phyloP scores from a whole-genome alignment of 2,329 filamentous ascomycete species.

The Ascochyta rabiei region DNA sequence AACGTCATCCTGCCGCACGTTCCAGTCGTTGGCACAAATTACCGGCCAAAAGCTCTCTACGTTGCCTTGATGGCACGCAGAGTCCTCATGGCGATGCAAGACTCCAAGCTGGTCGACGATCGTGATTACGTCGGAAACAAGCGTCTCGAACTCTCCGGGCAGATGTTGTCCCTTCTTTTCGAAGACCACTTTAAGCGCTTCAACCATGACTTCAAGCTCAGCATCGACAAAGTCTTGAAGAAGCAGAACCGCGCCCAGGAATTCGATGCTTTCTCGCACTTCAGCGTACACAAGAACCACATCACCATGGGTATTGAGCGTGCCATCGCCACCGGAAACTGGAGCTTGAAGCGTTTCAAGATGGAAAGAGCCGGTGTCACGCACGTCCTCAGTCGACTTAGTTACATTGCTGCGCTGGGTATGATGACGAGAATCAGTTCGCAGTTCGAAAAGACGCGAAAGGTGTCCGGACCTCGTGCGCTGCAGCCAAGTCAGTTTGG shows the following conservation, averaged over 20 bases:
- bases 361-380: conserved; percentile 98
- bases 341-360: conserved; percentile 96
- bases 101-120: conserved; percentile 89
- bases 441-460: conserved; percentile 98
- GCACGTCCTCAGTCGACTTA: conserved; percentile 91
- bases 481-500: conserved; percentile 97
- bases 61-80: conserved; percentile 97
- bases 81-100: conserved; percentile 90
- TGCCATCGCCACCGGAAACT: conserved; percentile 96
- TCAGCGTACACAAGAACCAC: conserved; percentile 81
- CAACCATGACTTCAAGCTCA: conserved; percentile 84
- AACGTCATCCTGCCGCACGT: conserved; percentile 96
- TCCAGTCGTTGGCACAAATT: conserved; percentile 87
- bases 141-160: conserved; percentile 89
- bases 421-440: conserved; percentile 99
- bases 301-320: conserved; percentile 95
- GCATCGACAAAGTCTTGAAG: conserved; percentile 93
- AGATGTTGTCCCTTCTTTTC: conserved; percentile 90
- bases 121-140: conserved; percentile 99
- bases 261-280: conserved; percentile 84
- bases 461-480: conserved; percentile 93
- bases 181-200: conserved; percentile 99
- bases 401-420: conserved; percentile 93
- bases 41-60: conserved; percentile 95
- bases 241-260: conserved; percentile 88